Evolutionary conservation across 495 filamentous ascomycete genomes (phyloP).

Genomic region (Podospora sp.): DNA sequence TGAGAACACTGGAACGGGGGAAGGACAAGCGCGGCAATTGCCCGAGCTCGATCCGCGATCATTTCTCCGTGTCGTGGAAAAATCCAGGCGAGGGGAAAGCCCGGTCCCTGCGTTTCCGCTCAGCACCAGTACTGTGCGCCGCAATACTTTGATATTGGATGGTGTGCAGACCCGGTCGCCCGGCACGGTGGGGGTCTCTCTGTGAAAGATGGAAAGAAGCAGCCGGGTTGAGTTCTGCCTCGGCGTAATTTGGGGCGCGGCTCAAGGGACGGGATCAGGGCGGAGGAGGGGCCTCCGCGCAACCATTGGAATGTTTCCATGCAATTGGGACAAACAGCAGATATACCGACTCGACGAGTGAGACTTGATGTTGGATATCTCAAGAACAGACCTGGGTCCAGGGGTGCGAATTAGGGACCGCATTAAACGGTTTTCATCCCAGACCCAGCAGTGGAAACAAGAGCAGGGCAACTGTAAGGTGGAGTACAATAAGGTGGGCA

Average conservation of each 20-base stretch:
- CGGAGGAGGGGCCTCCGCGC: conserved; percentile 9
- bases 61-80: conserved; percentile 10
- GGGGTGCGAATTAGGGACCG: too few relatives aligned
- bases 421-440: too few relatives aligned
- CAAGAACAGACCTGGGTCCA: too few relatives aligned
- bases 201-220: background rate
- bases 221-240: conserved; percentile 17
- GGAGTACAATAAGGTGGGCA: too few relatives aligned
- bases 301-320: too few relatives aligned
- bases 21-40: background rate
- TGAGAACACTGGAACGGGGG: background rate
- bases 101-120: conserved; percentile 6
- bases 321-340: too few relatives aligned
- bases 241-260: conserved; percentile 11
- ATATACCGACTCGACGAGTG: too few relatives aligned
- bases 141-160: conserved; percentile 11
- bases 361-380: too few relatives aligned
- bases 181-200: background rate
- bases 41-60: background rate
- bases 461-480: too few relatives aligned
- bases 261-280: conserved; percentile 6
- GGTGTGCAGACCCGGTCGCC: background rate
- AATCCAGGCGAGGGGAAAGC: background rate
- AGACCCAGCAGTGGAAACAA: too few relatives aligned
- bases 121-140: background rate